phyloP scores from a whole-genome alignment of 2,329 filamentous ascomycete genomes.

The Phaeophleospora eucalypticola region DNA sequence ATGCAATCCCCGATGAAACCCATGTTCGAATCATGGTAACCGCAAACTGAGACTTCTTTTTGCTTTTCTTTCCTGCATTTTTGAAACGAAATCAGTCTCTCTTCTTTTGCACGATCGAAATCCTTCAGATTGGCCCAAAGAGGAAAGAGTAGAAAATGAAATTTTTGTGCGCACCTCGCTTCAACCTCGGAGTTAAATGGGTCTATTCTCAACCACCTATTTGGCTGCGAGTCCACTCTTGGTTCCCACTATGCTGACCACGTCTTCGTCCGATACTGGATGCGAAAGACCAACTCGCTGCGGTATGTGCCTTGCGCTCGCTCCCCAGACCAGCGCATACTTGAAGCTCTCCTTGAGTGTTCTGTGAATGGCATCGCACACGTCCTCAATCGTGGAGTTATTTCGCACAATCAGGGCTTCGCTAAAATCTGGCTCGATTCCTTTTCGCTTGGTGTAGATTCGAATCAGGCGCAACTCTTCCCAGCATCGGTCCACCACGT shows the following conservation, averaged over 20 bases:
- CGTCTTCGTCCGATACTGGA: constrained; percentile 66
- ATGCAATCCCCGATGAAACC: not conserved
- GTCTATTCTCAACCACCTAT: not conserved
- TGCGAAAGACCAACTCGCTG: constrained; percentile 87
- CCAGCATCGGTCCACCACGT: constrained; percentile 95
- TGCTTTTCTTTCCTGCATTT: not conserved
- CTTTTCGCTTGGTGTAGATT: constrained; percentile 95
- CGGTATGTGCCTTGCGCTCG: constrained; percentile 89
- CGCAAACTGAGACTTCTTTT: not conserved
- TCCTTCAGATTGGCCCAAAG: too few relatives aligned
- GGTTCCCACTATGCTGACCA: constrained; percentile 58
- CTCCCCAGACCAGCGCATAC: constrained; percentile 96
- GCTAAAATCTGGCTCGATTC: constrained; percentile 78
- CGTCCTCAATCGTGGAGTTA: constrained; percentile 89
- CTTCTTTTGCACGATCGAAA: too few relatives aligned
- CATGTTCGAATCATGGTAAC: constrained; percentile 8
- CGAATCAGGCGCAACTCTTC: constrained; percentile 84
- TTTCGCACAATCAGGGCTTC: constrained; percentile 90
- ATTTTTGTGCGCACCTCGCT: not conserved
- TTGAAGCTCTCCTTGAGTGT: constrained; percentile 98
- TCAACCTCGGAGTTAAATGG: not conserved
- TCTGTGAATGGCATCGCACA: constrained; percentile 91
- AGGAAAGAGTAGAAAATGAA: too few relatives aligned
- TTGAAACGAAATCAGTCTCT: too few relatives aligned
- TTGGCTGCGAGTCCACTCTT: constrained; percentile 34